These are phyloP conservation scores for Petunia hybrid DNA, from an alignment of 305 asterid genomes.

Conservation along the genomic window DNA sequence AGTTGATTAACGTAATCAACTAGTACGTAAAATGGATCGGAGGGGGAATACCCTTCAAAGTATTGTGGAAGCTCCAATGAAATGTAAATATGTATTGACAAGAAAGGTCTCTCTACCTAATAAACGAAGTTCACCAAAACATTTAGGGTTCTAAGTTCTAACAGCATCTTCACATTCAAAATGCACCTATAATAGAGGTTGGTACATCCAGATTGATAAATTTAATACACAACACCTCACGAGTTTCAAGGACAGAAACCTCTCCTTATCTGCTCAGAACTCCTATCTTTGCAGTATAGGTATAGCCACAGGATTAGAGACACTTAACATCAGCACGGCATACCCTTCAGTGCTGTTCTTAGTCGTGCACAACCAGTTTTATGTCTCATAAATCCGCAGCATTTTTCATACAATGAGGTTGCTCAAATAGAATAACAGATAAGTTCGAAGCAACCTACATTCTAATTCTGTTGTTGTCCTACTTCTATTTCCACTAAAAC, in stretches of 20 bases:
- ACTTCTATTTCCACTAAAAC: background rate
- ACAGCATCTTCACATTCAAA: background rate
- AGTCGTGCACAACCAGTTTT: background rate
- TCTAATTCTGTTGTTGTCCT: background rate
- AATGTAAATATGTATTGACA: background rate
- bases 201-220: background rate
- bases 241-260: background rate
- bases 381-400: slow-evolving; percentile 25
- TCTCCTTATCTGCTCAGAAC: background rate
- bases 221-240: background rate
- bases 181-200: background rate
- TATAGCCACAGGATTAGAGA: background rate
- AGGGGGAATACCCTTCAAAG: no score
- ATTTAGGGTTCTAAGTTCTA: background rate
- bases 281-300: slow-evolving; percentile 5
- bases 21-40: no score
- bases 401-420: background rate
- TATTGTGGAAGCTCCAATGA: background rate
- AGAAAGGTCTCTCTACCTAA: background rate
- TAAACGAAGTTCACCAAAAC: background rate
- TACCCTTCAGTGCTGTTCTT: background rate
- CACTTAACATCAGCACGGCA: background rate
- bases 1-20: no score
- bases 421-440: background rate
- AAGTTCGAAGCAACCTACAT: background rate